Base-by-base conservation (phyloP, 768 basidiomycete genomes). In the Stropharia rugosoannulata region DNA sequence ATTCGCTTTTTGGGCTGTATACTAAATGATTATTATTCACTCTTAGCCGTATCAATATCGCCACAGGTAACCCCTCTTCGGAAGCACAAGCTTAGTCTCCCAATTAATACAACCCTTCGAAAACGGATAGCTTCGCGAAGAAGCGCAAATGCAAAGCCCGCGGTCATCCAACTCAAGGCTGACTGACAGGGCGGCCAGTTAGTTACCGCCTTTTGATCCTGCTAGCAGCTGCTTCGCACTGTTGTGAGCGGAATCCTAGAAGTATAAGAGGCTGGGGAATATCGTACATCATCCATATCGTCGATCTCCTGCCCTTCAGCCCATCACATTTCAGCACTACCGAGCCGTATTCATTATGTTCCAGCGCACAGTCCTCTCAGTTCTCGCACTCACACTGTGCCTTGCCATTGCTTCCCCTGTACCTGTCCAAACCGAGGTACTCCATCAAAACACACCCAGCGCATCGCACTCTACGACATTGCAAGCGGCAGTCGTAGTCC, bases 81-180 rank as follows among this genome's bases (percentile, higher is more conserved):
- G 59, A 55, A 62, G 56, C 54, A 44, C 45, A 27, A 10, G 49
- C 19, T 41, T 39, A n/a, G 18, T 11, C 27, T 19, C 12, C 19
- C 45, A 27, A 46, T 50, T 60, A 60, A 58, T 56, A 46, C 44
- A 41, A 48, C 15, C 40, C 62, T 60, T 60, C 55, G 51, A 43
- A 29, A 48, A 55, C 45, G 62, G 60, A 62, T 41, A 27, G 25
- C 62, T 62, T 62, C 62, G 59, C 58, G 55, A 60, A 58, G 51
- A 18, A 55, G 36, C 41, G 18, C 35, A 36, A 47, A 40, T 55
- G 51, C 44, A 44, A 58, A 58, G 48, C 32, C 62, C 59, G 62
- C 62, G 59, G 62, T 54, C 57, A 58, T 53, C 38, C 60, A 58
- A 58, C 52, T 32, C 29, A 32, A 32, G 29, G 9, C 19, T 46